Evolutionary conservation across 2,329 filamentous ascomycete genomes (phyloP).

Genomic region (Dryadomyces quercus-mongolicae): DNA sequence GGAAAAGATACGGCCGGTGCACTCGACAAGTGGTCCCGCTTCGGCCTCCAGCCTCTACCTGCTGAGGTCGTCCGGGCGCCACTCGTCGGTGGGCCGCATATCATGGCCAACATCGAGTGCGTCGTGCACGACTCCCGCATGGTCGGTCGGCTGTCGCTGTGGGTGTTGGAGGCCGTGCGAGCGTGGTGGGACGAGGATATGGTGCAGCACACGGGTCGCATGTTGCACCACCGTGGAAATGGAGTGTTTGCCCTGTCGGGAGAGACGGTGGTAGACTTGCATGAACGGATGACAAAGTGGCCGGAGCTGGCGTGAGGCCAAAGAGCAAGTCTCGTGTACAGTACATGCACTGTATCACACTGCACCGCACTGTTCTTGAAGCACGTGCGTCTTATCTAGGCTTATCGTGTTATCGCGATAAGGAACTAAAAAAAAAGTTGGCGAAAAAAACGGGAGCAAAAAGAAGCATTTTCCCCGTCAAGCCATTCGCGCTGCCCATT

Average conservation of each 20-base stretch:
- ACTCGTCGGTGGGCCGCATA: constrained; percentile 18
- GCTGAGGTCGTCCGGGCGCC: constrained; percentile 18
- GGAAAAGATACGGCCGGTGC: too few species aligned
- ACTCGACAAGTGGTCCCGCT: constrained; percentile 19
- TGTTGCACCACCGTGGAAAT: constrained; percentile 24
- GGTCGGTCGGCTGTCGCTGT: constrained; percentile 21
- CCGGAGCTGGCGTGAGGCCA: constrained; percentile 16
- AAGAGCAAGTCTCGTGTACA: too few species aligned
- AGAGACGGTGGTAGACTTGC: constrained; percentile 18
- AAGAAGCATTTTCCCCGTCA: background rate
- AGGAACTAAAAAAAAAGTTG: constrained; percentile 3
- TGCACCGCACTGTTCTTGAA: background rate
- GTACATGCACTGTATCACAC: background rate
- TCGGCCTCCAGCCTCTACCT: constrained; percentile 18
- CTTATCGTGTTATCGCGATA: constrained; percentile 5
- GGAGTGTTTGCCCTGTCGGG: constrained; percentile 21
- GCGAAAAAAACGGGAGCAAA: background rate
- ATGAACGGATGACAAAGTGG: constrained; percentile 23
- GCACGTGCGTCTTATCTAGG: background rate
- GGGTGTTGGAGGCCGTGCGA: constrained; percentile 21
- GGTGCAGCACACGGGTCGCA: constrained; percentile 17
- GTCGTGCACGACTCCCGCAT: constrained; percentile 21
- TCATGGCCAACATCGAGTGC: constrained; percentile 23
- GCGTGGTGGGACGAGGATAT: constrained; percentile 19
- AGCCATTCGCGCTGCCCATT: too few species aligned